Base-by-base conservation (phyloP, 345 rosid genomes). In the Hypericum androsaemum region DNA sequence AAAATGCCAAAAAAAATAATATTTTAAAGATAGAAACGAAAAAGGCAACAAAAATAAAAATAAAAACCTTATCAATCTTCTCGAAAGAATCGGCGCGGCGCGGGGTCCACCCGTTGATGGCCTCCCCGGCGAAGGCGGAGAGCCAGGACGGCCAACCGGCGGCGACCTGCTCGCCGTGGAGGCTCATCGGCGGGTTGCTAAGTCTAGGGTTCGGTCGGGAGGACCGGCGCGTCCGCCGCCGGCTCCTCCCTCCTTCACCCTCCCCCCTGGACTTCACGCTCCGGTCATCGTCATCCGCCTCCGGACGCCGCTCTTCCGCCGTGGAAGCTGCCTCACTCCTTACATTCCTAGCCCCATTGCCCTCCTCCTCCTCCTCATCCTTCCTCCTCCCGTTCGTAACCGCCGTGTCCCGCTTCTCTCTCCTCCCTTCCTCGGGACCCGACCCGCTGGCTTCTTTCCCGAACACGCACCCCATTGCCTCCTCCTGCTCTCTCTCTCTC, bases 131-230 rank as follows among this genome's bases (percentile, higher is more conserved):
- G 36, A 66, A 64, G 37, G 65, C 65, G 10, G 70, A 60, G 35
- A 66, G 70, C 70, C 70, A 66, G 15, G 70, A 50, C 7, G 70
- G 70, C 70, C 70, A 66, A 0, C 70, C 70, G 7, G 70, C 70
- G 14, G 70, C 65, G 8, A 60, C 70, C 53, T 59, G 70, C 46
- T 66, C 70, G 10, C 70, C 70, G 12, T 66, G 65, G 28, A 60
- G 39, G 37, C 60, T 56, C 50, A 59, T 66, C 7, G 70, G 65
- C 28, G 70, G 65, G 40, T 66, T 66, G 41, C 70, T 60, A 11
- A 55, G 53, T 45, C 70, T 55, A 5, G 65, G 70, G 59, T 66
- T 66, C 9, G 61, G 61, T 15, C 54, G 60, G 5, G 61, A 66
- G 5, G 70, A 60, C 43, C 58, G 57, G 11, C 44, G 49, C 58